A percentile compares a stretch with the other conserved stretches of the same genome.
Conservation (phyloP, 108 stramenopile genomes). For the Stephanodiscus minutulus region DNA sequence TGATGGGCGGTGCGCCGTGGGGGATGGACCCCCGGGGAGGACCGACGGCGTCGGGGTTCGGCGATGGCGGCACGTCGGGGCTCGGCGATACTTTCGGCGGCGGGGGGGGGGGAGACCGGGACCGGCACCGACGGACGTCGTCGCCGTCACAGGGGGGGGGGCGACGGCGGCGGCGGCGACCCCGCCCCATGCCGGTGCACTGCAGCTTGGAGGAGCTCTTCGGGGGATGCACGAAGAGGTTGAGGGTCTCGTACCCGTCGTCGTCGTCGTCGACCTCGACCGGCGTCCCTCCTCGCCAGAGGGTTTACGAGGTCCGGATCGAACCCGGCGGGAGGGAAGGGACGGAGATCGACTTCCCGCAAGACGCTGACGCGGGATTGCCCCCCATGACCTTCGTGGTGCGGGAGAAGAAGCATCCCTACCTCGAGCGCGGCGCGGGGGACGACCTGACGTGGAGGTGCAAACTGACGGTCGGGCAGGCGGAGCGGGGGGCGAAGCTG, state of each 20-base stretch:
- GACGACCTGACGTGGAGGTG: constrained; percentile 69
- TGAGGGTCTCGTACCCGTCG: constrained; percentile 58
- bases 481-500: constrained; percentile 48
- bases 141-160: constrained; percentile 15
- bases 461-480: constrained; percentile 51
- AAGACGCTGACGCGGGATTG: constrained; percentile 27
- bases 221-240: constrained; percentile 71
- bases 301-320: constrained; percentile 62
- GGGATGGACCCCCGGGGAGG: constrained; percentile 1
- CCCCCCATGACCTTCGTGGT: constrained; percentile 78
- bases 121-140: constrained; percentile 17
- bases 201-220: constrained; percentile 74
- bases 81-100: constrained; percentile 9
- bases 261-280: background rate
- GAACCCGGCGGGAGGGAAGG: constrained; percentile 78
- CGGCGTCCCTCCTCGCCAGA: constrained; percentile 18
- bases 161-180: too few species aligned
- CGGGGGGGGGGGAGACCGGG: constrained; percentile 5
- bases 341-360: constrained; percentile 71
- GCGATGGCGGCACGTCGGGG: constrained; percentile 1
- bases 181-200: constrained; percentile 23
- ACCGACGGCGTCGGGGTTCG: background rate
- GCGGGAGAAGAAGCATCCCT: constrained; percentile 67
- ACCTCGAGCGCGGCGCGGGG: constrained; percentile 50
- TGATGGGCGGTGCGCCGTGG: constrained; percentile 47